A percentile compares a stretch with the other conserved stretches of the same genome.
Conservation (phyloP, 495 filamentous ascomycete genomes). For the Trichoderma orchidacearum region DNA sequence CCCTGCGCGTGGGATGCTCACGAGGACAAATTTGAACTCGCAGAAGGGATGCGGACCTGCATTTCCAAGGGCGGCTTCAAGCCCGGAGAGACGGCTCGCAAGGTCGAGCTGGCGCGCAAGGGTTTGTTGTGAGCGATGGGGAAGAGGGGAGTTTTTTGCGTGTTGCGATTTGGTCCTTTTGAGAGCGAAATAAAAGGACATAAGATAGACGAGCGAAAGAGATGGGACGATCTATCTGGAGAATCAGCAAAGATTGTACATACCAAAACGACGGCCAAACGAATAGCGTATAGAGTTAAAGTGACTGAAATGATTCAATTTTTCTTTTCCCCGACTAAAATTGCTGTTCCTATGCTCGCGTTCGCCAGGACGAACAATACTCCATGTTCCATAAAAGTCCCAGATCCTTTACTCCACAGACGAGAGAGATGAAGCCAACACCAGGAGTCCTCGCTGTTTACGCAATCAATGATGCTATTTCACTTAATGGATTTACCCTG, state of each 20-base stretch:
- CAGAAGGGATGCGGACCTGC: conserved; percentile 69
- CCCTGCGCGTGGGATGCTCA: conserved; percentile 69
- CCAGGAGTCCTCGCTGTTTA: too few relatives aligned
- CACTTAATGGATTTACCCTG: too few relatives aligned
- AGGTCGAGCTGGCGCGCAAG: conserved; percentile 72
- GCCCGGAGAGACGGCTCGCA: conserved; percentile 57
- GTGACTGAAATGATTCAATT: not conserved
- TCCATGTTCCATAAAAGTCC: too few relatives aligned
- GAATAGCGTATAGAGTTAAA: not conserved
- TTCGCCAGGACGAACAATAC: too few relatives aligned
- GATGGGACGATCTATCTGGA: too few relatives aligned
- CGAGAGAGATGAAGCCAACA: not conserved
- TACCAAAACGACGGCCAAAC: not conserved
- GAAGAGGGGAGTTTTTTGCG: not conserved
- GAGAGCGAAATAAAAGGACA: not conserved
- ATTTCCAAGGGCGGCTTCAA: conserved; percentile 72
- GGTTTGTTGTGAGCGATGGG: conserved; percentile 50
- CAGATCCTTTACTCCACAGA: too few relatives aligned
- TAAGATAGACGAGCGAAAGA: not conserved
- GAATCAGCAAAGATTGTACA: not conserved
- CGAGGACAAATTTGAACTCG: conserved; percentile 82
- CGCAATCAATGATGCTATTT: too few relatives aligned
- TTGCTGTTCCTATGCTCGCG: not conserved
- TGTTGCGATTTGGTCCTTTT: not conserved
- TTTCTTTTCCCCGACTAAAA: too few relatives aligned